Base-by-base conservation (phyloP, 2,329 filamentous ascomycete genomes). In the Bipolaris victoriae region DNA sequence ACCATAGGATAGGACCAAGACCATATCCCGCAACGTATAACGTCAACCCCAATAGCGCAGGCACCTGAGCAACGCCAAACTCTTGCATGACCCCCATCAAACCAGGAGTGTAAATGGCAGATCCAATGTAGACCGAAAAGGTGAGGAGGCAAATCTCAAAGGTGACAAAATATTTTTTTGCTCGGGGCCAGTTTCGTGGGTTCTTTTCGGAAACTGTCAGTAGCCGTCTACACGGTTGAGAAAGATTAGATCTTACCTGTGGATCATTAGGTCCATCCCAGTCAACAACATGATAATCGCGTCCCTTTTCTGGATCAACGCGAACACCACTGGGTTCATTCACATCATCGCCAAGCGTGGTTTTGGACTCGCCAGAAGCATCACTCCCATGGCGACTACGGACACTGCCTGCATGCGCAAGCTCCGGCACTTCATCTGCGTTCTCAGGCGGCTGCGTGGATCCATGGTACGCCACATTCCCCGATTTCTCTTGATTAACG, bases 121-220 rank as follows among this genome's bases (percentile, higher is more conserved):
- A 80, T 1, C 80, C 81, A 58, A 79, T 81, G 64, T 84, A 85
- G 29, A 82, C 36, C 80, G 84, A 51, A 83, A 82, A 81, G 0
- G 79, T 82, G 29, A 81, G 72, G 29, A 83, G 66, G 55, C 78
- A 82, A 53, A 83, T 79, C 37, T 80, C 71, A 44, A 77, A 77
- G 0, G 78, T 82, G 22, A 82, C 77, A 39, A 78, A 78, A 52
- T 75, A 61, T 36, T 80, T 81, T 66, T 79, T 81, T 2, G 47
- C 57, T 3, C 57, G 63, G 2, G 76, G 76, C 81, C 81, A 83
- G 58, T 83, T 83, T 47, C 74, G 67, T 2, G 81, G 80, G 47
- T 82, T 82, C 71, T 80, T 11, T 11, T 4, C 7, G 11, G 0
- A 10, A 24, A 10, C 5, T 18, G 24, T 57, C 18, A 54, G 24